Percentiles rank a stretch among this genome's conserved stretches.
Conservation (phyloP, 805 yeast genomes). For the Myxozyma neotropica region DNA sequence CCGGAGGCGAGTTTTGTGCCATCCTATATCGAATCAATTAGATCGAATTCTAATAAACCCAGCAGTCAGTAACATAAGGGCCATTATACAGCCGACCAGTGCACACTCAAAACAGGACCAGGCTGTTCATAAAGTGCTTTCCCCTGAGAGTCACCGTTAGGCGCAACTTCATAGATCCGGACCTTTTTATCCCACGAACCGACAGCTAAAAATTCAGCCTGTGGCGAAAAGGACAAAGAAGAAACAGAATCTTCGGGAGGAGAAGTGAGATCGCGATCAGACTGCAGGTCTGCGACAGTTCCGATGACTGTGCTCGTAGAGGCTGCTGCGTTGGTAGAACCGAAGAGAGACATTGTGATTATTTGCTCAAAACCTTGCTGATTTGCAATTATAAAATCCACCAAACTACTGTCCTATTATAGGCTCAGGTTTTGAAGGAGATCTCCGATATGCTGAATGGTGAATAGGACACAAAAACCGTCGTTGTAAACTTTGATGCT, state of each 20-base stretch:
- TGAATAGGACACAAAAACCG: no score
- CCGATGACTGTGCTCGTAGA: slow-evolving; percentile 15
- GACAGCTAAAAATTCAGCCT: slow-evolving; percentile 75
- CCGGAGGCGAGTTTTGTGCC: slow-evolving; percentile 87
- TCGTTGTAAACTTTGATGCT: no score
- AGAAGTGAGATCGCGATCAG: slow-evolving; percentile 57
- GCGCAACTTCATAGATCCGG: slow-evolving; percentile 82
- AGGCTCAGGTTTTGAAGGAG: no score
- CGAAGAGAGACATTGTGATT: slow-evolving; percentile 26
- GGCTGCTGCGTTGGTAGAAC: slow-evolving; percentile 16
- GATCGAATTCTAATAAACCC: not conserved
- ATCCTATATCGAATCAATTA: slow-evolving; percentile 48
- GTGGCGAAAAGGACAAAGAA: slow-evolving; percentile 83
- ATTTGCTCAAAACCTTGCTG: no score
- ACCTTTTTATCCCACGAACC: slow-evolving; percentile 97
- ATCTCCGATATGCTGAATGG: no score
- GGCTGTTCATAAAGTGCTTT: slow-evolving; percentile 88
- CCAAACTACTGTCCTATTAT: no score
- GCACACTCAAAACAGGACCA: slow-evolving; percentile 78
- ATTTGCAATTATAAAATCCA: no score
- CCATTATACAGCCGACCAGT: slow-evolving; percentile 62
- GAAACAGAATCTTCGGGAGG: slow-evolving; percentile 90
- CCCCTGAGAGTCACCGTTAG: slow-evolving; percentile 79
- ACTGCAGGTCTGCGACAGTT: slow-evolving; percentile 53
- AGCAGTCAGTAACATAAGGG: no score